Evolutionary conservation across 1,284 basidiomycete genomes (phyloP).

Genomic region (Macrocystidia cucumis): DNA sequence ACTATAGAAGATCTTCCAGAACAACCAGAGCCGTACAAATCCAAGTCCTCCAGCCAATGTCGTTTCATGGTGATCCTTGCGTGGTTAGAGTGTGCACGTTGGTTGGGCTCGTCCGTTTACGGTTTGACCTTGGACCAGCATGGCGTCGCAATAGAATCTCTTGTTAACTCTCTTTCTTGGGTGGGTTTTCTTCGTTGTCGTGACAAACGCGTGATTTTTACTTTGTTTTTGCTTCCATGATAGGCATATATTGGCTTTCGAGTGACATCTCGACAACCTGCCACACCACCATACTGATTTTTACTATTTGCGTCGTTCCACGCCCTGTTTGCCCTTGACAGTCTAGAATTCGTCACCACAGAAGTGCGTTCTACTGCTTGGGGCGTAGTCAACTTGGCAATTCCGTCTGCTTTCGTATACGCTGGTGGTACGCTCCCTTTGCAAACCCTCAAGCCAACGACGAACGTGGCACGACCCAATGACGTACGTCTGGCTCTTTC

Average conservation of each 20-base stretch:
- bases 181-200: too few species aligned
- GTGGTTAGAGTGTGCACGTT: slow-evolving; percentile 23
- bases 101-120: slow-evolving; percentile 29
- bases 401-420: slow-evolving; percentile 33
- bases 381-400: slow-evolving; percentile 22
- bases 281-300: slow-evolving; percentile 45
- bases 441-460: slow-evolving; percentile 30
- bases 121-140: slow-evolving; percentile 19
- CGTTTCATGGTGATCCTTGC: slow-evolving; percentile 28
- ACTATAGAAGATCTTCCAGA: slow-evolving; percentile 41
- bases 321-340: slow-evolving; percentile 19
- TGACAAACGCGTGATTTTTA: too few species aligned
- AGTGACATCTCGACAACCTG: slow-evolving; percentile 29
- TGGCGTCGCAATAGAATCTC: slow-evolving; percentile 13
- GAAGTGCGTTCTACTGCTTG: slow-evolving; percentile 18
- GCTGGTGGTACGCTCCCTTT: slow-evolving; percentile 49
- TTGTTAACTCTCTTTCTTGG: slow-evolving; percentile 31
- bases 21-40: slow-evolving; percentile 19
- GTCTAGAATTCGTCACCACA: background rate
- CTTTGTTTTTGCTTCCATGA: slow-evolving; percentile 3
- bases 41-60: slow-evolving; percentile 19
- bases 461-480: slow-evolving; percentile 36
- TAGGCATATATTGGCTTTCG: slow-evolving; percentile 38
- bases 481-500: slow-evolving; percentile 28
- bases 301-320: slow-evolving; percentile 35